Conservation (phyloP, 2,329 filamentous ascomycete genomes). For the Magnaporthiopsis poae region DNA sequence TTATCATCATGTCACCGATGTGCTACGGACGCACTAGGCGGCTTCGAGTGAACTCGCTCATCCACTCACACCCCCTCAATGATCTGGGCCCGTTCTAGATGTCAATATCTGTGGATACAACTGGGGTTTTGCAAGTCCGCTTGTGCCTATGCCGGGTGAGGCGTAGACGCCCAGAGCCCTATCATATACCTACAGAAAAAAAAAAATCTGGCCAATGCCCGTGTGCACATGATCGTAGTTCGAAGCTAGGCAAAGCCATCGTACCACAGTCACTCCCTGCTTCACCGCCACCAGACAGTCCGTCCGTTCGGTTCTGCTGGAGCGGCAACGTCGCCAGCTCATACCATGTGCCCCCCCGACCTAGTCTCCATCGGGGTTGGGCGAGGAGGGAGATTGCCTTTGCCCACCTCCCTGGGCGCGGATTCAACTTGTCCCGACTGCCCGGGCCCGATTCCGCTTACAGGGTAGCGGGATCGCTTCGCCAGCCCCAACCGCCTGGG, state of each 20-base stretch:
- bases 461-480: slow-evolving; percentile 31
- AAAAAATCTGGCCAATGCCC: neutral
- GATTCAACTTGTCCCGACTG: neutral
- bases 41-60: neutral
- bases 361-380: neutral
- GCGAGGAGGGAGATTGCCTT: no score
- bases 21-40: no score
- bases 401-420: no score
- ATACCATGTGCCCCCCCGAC: no score
- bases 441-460: slow-evolving; percentile 15
- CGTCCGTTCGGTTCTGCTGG: neutral
- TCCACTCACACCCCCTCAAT: neutral
- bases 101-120: neutral
- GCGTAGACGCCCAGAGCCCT: neutral
- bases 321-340: neutral
- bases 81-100: neutral
- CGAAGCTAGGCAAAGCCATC: neutral
- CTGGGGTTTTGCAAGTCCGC: neutral
- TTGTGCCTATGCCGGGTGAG: neutral
- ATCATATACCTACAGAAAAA: neutral
- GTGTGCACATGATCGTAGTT: neutral
- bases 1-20: neutral
- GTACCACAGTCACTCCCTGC: neutral
- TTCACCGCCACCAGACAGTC: neutral
- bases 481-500: slow-evolving; percentile 36